Evolutionary conservation across 371 early-diverging fungal genomes (phyloP).

Genomic region (Apophysomyces variabilis): DNA sequence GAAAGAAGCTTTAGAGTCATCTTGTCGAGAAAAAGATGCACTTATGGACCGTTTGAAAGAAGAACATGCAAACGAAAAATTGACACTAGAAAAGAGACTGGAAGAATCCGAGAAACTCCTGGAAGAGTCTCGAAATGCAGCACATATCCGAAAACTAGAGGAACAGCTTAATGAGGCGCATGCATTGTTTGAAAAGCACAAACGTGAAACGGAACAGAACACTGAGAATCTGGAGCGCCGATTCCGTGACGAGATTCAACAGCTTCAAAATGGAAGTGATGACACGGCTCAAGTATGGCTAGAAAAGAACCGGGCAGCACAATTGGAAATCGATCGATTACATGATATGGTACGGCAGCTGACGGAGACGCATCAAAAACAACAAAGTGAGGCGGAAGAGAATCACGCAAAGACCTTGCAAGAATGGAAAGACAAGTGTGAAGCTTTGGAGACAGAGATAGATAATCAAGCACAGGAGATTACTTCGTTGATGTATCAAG

Average conservation of each 20-base stretch:
- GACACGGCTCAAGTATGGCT: constrained; percentile 51
- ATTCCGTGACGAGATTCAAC: constrained; percentile 45
- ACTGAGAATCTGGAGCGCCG: constrained; percentile 37
- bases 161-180: constrained; percentile 28
- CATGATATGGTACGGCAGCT: constrained; percentile 22
- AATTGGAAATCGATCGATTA: constrained; percentile 37
- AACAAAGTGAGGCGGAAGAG: constrained; percentile 11
- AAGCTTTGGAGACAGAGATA: constrained; percentile 23
- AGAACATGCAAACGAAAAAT: constrained; percentile 6
- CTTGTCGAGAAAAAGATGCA: constrained; percentile 13
- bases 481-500: constrained; percentile 29
- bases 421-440: constrained; percentile 24
- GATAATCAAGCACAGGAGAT: constrained; percentile 36
- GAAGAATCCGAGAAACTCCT: constrained; percentile 15
- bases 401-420: constrained; percentile 14
- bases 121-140: constrained; percentile 27
- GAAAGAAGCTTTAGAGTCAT: constrained; percentile 7
- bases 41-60: constrained; percentile 1
- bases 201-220: constrained; percentile 27
- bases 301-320: constrained; percentile 40
- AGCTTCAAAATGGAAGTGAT: constrained; percentile 42
- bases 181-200: constrained; percentile 31
- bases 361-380: constrained; percentile 19
- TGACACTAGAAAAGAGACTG: constrained; percentile 19
- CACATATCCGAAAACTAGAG: constrained; percentile 36